Conservation (phyloP, 2,329 filamentous ascomycete species). For the Aspergillus ochraceus region DNA sequence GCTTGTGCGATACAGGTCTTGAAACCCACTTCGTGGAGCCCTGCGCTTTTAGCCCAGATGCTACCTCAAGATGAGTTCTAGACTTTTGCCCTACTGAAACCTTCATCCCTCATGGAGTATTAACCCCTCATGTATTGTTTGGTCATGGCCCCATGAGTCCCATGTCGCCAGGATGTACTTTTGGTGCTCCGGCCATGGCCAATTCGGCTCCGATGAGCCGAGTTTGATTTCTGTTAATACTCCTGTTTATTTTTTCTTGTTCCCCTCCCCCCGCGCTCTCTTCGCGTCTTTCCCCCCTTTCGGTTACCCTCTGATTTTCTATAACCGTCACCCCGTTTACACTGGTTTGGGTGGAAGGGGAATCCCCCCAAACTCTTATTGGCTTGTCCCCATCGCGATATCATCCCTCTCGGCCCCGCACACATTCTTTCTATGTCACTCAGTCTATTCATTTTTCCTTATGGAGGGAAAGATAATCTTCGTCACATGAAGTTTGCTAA, state of each 20-base stretch:
- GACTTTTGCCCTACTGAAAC: constrained; percentile 1
- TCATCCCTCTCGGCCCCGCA: not conserved
- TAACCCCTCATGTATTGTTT: constrained; percentile 6
- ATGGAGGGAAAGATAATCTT: not conserved
- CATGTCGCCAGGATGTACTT: not conserved
- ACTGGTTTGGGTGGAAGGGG: not conserved
- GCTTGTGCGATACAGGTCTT: constrained; percentile 4
- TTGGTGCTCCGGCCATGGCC: not conserved
- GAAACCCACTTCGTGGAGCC: constrained; percentile 3
- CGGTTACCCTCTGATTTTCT: not conserved
- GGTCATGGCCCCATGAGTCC: not conserved
- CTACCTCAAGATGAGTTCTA: constrained; percentile 4
- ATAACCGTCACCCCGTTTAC: not conserved
- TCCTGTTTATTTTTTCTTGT: not conserved
- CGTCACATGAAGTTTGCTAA: not conserved
- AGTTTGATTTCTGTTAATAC: constrained; percentile 2
- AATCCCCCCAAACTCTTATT: not conserved
- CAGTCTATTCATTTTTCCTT: not conserved
- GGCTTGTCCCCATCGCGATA: not conserved
- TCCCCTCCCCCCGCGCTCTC: not conserved
- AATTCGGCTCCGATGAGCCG: constrained; percentile 2
- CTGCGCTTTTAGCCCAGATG: not conserved
- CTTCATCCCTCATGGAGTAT: not conserved
- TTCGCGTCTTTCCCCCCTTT: not conserved
- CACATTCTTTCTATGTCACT: not conserved